Percentiles rank a stretch among this genome's conserved stretches.
These are phyloP conservation scores for Mycena indigotica DNA, from an alignment of 768 basidiomycete genomes.

Conservation along the genomic window DNA sequence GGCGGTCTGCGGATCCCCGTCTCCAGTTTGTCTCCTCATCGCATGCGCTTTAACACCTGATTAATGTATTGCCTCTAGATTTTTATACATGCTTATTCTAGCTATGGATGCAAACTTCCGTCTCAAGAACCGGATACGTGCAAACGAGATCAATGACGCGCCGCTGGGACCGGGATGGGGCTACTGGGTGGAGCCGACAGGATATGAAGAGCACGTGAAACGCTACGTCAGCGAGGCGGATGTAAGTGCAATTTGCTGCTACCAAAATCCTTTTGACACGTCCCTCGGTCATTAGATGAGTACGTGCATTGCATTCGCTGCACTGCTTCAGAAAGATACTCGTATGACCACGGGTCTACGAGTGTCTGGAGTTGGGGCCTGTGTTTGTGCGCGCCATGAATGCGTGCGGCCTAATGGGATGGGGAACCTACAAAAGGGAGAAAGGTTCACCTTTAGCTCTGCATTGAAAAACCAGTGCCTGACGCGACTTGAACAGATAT, in stretches of 20 bases:
- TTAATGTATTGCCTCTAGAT: conserved; percentile 9
- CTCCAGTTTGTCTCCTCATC: conserved; percentile 1
- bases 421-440: conserved; percentile 29
- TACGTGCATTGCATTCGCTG: conserved; percentile 23
- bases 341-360: conserved; percentile 10
- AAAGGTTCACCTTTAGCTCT: conserved; percentile 16
- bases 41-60: background rate
- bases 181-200: background rate
- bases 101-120: too few species aligned
- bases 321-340: too few species aligned
- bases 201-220: conserved; percentile 3
- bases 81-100: conserved; percentile 23
- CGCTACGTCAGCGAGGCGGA: conserved; percentile 6
- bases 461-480: background rate
- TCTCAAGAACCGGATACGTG: too few species aligned
- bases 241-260: background rate
- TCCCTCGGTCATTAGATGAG: conserved; percentile 17
- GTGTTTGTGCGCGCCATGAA: conserved; percentile 24
- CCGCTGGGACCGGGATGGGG: conserved; percentile 12
- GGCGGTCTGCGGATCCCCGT: conserved; percentile 8
- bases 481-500: conserved; percentile 15
- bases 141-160: conserved; percentile 6
- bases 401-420: conserved; percentile 20
- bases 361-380: conserved; percentile 14
- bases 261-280: background rate